A percentile compares a stretch with the other conserved stretches of the same genome.
These are phyloP conservation scores for Debaryomyces udenii DNA, from an alignment of 1,139 yeast genomes.

Conservation along the genomic window DNA sequence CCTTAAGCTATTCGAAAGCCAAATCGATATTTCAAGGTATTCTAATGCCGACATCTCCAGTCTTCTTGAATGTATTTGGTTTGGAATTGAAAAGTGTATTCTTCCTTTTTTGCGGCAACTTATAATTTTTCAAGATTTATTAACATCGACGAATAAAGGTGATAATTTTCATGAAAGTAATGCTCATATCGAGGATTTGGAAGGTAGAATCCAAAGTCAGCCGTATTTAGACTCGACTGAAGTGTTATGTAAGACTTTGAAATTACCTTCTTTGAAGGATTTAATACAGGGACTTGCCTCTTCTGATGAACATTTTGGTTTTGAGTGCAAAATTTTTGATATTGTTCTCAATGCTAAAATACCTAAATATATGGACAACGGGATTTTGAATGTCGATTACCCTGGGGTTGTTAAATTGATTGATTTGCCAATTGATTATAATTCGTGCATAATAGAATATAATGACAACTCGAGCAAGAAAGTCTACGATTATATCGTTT, in stretches of 20 bases:
- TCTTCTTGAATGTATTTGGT: conserved; percentile 21
- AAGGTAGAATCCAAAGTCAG: conserved; percentile 22
- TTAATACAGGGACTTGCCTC: conserved; percentile 18
- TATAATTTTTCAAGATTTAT: conserved; percentile 36
- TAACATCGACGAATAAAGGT: conserved; percentile 30
- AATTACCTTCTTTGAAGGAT: conserved; percentile 25
- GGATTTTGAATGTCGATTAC: conserved; percentile 34
- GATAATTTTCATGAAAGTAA: conserved; percentile 28
- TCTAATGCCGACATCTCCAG: background rate
- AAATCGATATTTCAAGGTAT: conserved; percentile 5
- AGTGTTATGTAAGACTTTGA: conserved; percentile 25
- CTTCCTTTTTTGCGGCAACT: conserved; percentile 43
- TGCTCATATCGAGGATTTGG: conserved; percentile 22
- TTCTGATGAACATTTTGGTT: conserved; percentile 14
- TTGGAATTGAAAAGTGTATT: conserved; percentile 32
- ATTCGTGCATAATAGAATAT: conserved; percentile 31
- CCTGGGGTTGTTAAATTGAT: conserved; percentile 47
- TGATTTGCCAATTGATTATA: conserved; percentile 40
- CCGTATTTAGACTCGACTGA: conserved; percentile 22
- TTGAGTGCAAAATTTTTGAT: conserved; percentile 31
- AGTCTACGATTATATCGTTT: conserved; percentile 30
- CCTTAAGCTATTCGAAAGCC: conserved; percentile 4
- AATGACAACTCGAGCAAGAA: conserved; percentile 20
- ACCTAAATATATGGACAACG: conserved; percentile 25
- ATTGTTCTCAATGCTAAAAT: conserved; percentile 31